Evolutionary conservation across 2,329 filamentous ascomycete species (phyloP).

Genomic region (Biscogniauxia sp.): DNA sequence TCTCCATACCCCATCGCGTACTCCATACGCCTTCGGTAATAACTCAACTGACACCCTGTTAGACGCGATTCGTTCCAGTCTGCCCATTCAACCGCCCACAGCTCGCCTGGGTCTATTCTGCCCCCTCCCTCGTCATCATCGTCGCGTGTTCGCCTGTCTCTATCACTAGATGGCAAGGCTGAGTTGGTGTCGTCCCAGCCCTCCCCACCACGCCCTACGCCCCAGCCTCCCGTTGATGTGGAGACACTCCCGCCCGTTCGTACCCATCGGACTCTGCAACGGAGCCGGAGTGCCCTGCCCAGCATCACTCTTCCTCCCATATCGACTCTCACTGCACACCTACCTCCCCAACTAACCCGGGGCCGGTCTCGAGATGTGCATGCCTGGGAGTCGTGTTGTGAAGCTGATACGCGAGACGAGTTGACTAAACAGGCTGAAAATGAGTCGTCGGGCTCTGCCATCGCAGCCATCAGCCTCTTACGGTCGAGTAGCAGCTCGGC

Average conservation of each 20-base stretch:
- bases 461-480: constrained; percentile 77
- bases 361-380: constrained; percentile 84
- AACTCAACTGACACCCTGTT: constrained; percentile 13
- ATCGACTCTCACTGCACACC: constrained; percentile 48
- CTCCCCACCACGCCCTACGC: constrained; percentile 64
- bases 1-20: not conserved
- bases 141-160: constrained; percentile 70
- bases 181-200: constrained; percentile 71
- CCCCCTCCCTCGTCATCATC: constrained; percentile 40
- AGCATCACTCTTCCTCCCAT: constrained; percentile 58
- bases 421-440: constrained; percentile 78
- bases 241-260: constrained; percentile 48
- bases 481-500: constrained; percentile 63
- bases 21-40: not conserved
- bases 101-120: constrained; percentile 35
- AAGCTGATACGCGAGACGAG: constrained; percentile 74
- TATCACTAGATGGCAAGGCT: constrained; percentile 89
- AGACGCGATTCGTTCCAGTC: constrained; percentile 45
- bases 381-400: constrained; percentile 88
- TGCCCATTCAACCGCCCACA: constrained; percentile 37
- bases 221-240: constrained; percentile 43
- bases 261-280: constrained; percentile 54
- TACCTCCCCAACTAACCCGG: constrained; percentile 56
- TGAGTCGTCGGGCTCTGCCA: constrained; percentile 74
- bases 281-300: constrained; percentile 68